These are phyloP conservation scores for Verticillium isaacii DNA, from an alignment of 2,329 filamentous ascomycete species.

Conservation along the genomic window DNA sequence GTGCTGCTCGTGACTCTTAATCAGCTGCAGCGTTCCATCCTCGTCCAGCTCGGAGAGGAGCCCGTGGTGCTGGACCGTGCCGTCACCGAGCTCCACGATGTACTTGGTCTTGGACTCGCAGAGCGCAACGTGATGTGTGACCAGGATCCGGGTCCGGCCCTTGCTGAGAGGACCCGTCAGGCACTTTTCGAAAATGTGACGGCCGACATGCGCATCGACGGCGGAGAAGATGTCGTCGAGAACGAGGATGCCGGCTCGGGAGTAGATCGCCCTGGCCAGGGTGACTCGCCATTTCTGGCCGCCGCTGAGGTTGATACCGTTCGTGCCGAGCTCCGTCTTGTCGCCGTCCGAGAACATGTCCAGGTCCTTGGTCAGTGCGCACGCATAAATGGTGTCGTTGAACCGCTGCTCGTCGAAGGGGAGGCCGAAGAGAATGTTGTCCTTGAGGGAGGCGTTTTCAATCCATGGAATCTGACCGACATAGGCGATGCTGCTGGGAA, in stretches of 20 bases:
- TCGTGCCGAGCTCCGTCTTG: constrained; percentile 75
- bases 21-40: constrained; percentile 50
- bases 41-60: constrained; percentile 59
- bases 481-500: constrained; percentile 65
- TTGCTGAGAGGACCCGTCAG: constrained; percentile 65
- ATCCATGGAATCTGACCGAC: constrained; percentile 82
- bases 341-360: constrained; percentile 74
- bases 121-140: constrained; percentile 74
- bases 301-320: constrained; percentile 79
- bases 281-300: constrained; percentile 81
- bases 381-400: constrained; percentile 63
- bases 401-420: constrained; percentile 68
- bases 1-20: constrained; percentile 47
- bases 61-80: constrained; percentile 59
- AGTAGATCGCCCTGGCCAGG: constrained; percentile 76
- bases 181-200: constrained; percentile 73
- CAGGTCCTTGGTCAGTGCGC: constrained; percentile 70
- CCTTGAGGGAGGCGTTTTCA: constrained; percentile 72
- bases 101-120: constrained; percentile 69
- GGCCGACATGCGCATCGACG: constrained; percentile 75
- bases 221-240: constrained; percentile 83
- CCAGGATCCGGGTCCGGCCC: constrained; percentile 69
- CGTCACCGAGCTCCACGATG: constrained; percentile 67
- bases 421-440: constrained; percentile 75
- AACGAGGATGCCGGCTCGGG: constrained; percentile 68